Evolutionary conservation across 2,329 filamentous ascomycete species (phyloP).

Genomic region (Thyridium curvatum): DNA sequence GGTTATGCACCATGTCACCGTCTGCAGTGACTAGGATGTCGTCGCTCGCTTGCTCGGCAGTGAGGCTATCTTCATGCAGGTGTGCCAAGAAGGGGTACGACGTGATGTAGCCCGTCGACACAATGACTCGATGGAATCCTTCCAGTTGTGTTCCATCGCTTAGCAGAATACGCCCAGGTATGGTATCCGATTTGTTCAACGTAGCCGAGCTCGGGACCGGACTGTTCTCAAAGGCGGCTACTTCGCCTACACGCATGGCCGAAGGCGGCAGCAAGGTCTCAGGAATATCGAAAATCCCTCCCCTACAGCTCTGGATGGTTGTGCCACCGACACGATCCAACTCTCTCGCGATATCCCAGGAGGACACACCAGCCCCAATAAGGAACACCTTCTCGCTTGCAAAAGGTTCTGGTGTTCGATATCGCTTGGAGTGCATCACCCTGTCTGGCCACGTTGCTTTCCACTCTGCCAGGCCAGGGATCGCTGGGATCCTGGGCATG

Average conservation of each 20-base stretch:
- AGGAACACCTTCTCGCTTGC: slow-evolving; percentile 36
- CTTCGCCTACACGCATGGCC: slow-evolving; percentile 43
- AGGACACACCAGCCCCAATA: slow-evolving; percentile 44
- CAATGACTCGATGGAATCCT: slow-evolving; percentile 53
- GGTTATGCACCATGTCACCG: slow-evolving; percentile 57
- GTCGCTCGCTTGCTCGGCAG: slow-evolving; percentile 40
- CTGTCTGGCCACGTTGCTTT: slow-evolving; percentile 42
- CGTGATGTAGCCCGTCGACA: slow-evolving; percentile 65
- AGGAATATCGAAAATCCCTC: slow-evolving; percentile 54
- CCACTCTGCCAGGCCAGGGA: slow-evolving; percentile 53
- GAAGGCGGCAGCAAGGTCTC: slow-evolving; percentile 45
- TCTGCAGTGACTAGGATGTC: slow-evolving; percentile 53
- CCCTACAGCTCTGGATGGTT: slow-evolving; percentile 39
- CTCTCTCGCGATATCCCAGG: slow-evolving; percentile 34
- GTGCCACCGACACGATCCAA: slow-evolving; percentile 18
- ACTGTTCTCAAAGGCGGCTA: slow-evolving; percentile 33
- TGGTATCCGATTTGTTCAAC: slow-evolving; percentile 27
- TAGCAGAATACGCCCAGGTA: slow-evolving; percentile 45
- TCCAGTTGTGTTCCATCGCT: slow-evolving; percentile 44
- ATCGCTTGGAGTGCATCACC: slow-evolving; percentile 67
- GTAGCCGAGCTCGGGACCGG: too few relatives aligned
- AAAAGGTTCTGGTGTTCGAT: slow-evolving; percentile 49
- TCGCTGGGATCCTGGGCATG: slow-evolving; percentile 53
- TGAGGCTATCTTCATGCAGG: slow-evolving; percentile 30
- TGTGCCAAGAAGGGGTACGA: slow-evolving; percentile 57